These are phyloP conservation scores for Sanghuangporus weigelae DNA, from an alignment of 1,284 basidiomycete species.

Conservation along the genomic window DNA sequence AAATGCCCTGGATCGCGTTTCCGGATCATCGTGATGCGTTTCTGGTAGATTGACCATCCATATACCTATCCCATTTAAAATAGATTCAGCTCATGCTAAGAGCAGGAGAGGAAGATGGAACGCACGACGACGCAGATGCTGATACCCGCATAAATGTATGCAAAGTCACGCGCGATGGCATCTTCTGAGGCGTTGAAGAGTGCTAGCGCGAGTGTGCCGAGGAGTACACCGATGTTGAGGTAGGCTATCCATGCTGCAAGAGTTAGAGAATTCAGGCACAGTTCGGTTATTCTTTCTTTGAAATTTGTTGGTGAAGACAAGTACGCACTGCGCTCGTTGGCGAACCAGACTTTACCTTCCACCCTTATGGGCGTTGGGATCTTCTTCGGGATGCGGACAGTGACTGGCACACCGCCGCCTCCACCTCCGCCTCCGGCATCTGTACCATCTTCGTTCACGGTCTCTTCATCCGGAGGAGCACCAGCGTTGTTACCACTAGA, in stretches of 20 bases:
- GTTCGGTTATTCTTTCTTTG: slow-evolving; percentile 5
- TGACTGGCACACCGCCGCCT: slow-evolving; percentile 36
- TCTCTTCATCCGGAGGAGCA: background rate
- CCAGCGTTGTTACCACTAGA: slow-evolving; percentile 39
- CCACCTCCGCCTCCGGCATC: background rate
- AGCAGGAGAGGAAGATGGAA: background rate
- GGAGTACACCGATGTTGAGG: slow-evolving; percentile 80
- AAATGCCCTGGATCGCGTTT: slow-evolving; percentile 89
- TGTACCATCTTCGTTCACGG: background rate
- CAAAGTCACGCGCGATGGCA: slow-evolving; percentile 70
- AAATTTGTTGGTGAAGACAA: background rate
- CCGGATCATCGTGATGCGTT: slow-evolving; percentile 87
- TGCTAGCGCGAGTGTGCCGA: slow-evolving; percentile 83
- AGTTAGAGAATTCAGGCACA: background rate
- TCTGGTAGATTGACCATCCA: slow-evolving; percentile 84
- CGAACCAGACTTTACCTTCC: slow-evolving; percentile 98
- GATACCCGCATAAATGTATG: slow-evolving; percentile 80
- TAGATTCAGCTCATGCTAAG: background rate
- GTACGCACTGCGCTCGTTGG: slow-evolving; percentile 86
- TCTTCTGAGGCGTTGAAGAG: slow-evolving; percentile 86
- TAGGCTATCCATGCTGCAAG: slow-evolving; percentile 83
- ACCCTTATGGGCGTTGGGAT: slow-evolving; percentile 87
- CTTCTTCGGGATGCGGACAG: slow-evolving; percentile 77
- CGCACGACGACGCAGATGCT: slow-evolving; percentile 59
- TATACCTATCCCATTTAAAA: slow-evolving; percentile 52